phyloP scores from a whole-genome alignment of 768 basidiomycete genomes.

The Tricholoma sp. region DNA sequence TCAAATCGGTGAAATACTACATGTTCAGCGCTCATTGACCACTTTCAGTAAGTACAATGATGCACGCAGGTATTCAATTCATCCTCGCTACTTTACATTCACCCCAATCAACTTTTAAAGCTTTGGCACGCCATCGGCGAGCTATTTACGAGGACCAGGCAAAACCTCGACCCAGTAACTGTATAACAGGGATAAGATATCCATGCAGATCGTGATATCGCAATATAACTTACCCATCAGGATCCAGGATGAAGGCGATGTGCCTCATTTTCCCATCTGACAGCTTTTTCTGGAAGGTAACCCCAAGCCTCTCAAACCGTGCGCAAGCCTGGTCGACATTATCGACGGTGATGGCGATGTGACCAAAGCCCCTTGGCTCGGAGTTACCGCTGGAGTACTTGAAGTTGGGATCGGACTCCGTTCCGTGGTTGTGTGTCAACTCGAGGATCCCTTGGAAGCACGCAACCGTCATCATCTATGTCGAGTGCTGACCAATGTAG shows the following conservation, averaged over 20 bases:
- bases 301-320: slow-evolving; percentile 75
- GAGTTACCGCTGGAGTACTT: slow-evolving; percentile 81
- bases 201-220: background rate
- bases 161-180: slow-evolving; percentile 64
- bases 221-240: slow-evolving; percentile 57
- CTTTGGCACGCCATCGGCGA: background rate
- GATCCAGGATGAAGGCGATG: slow-evolving; percentile 83
- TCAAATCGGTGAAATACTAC: too few species aligned
- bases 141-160: slow-evolving; percentile 18
- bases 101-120: background rate
- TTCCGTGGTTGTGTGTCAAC: slow-evolving; percentile 87
- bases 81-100: background rate
- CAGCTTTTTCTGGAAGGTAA: slow-evolving; percentile 83
- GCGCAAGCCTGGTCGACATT: slow-evolving; percentile 80
- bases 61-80: background rate
- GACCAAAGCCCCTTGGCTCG: slow-evolving; percentile 80
- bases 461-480: background rate
- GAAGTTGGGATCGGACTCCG: slow-evolving; percentile 75
- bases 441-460: slow-evolving; percentile 64
- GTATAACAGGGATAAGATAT: background rate
- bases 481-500: background rate
- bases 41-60: too few species aligned
- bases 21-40: too few species aligned
- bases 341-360: slow-evolving; percentile 83
- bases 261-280: slow-evolving; percentile 83